These are phyloP conservation scores for Hepatocystis sp. DNA, from an alignment of 169 alveolate genomes.

Conservation along the genomic window DNA sequence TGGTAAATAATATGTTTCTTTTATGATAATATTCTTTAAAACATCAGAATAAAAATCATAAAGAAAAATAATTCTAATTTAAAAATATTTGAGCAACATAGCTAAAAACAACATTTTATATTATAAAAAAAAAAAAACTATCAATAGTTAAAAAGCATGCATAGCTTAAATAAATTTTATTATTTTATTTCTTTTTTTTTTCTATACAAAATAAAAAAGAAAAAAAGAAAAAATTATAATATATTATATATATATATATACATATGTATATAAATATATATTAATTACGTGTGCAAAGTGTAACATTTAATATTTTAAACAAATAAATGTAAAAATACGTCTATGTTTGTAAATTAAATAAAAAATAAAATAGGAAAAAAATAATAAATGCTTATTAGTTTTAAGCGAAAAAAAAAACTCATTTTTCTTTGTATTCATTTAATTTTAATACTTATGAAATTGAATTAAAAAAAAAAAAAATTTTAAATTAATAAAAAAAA, in stretches of 20 bases:
- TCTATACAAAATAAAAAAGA: conserved; percentile 14
- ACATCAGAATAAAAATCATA: no score
- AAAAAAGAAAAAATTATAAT: no score
- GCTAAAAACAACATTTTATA: conserved; percentile 6
- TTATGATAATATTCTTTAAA: no score
- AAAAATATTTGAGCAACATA: conserved; percentile 3
- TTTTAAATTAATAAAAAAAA: conserved; percentile 2
- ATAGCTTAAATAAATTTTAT: conserved; percentile 1
- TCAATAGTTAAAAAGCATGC: conserved; percentile 4
- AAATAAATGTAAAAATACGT: conserved; percentile 6
- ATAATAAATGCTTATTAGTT: no score
- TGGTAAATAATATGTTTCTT: no score
- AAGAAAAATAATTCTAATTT: no score
- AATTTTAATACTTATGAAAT: no score
- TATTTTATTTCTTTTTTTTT: conserved; percentile 22
- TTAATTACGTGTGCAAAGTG: conserved; percentile 50
- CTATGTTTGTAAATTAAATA: conserved; percentile 11
- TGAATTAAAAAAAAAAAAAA: no score
- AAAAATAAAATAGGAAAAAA: conserved; percentile 4
- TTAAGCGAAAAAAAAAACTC: no score
- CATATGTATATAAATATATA: no score
- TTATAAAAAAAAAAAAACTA: conserved; percentile 6
- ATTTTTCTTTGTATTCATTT: no score
- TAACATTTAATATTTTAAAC: conserved; percentile 31
- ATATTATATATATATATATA: no score